Evolutionary conservation across 2,329 filamentous ascomycete genomes (phyloP), one percentile per base, ranked within the genome.

Genomic region (Colletotrichum lentis): DNA sequence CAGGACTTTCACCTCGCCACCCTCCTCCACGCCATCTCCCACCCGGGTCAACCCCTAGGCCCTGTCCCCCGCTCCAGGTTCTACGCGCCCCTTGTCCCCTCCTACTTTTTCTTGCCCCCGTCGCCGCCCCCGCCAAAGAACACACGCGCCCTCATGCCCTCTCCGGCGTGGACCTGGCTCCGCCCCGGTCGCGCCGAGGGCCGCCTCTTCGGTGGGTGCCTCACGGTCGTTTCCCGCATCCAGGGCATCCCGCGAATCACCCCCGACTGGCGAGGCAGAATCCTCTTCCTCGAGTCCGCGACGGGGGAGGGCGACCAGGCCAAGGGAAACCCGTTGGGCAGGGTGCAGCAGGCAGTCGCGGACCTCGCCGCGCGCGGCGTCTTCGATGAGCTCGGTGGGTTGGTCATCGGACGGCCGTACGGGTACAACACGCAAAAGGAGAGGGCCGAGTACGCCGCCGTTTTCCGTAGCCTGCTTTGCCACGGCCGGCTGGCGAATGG

Each of bases 231-330:
- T 52, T 77, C 75, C 5, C 79, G 80, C 1, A 64, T 82, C 8
- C 70, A 72, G 1, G 80, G 77, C 1, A 72, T 82, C 12, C 73
- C 66, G 1, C 69, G 70, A 1, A 74, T 82, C 39, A 72, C 72
- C 3, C 77, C 79, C 0, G 75, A 80, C 71, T 80, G 81, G 80
- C 64, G 73, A 5, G 76, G 79, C 6, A 71, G 77, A 16, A 77
- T 80, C 64, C 73, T 80, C 37, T 81, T 83, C 69, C 70, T 83
- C 1, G 81, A 83, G 74, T 80, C 80, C 6, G 76, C 80, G 3
- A 70, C 72, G 6, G 76, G 70, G 11, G 79, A 81, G 3, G 75
- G 74, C 7, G 65, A 64, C 0, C 64, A 56, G 3, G 27, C 47
- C 11, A 57, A 58, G 16, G 75, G 74, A 1, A 73, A 72, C 57